Percentiles rank a stretch among this genome's conserved stretches.
phyloP scores from a whole-genome alignment of 192 early-diverging fungal species.

The Mortierella antarctica region DNA sequence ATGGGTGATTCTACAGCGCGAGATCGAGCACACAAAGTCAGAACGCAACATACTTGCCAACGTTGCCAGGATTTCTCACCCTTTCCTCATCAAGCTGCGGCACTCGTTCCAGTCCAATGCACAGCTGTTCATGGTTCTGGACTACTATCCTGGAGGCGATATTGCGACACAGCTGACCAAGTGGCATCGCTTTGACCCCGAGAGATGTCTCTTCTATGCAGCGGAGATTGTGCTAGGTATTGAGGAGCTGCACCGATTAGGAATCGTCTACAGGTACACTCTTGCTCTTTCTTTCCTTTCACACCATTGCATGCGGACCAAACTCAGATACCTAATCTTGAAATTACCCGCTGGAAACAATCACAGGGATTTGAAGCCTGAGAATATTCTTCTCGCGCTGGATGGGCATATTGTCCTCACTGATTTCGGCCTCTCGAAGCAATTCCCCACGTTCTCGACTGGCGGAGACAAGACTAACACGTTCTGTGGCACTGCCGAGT shows the following conservation, averaged over 20 bases:
- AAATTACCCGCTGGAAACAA: background rate
- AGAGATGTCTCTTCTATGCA: conserved; percentile 83
- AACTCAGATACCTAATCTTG: background rate
- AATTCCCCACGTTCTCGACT: conserved; percentile 53
- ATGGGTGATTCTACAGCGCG: conserved; percentile 79
- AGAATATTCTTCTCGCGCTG: conserved; percentile 76
- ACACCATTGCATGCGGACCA: background rate
- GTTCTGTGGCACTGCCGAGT: conserved; percentile 86
- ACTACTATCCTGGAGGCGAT: conserved; percentile 92
- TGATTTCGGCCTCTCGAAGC: conserved; percentile 96
- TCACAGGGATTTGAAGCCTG: conserved; percentile 80
- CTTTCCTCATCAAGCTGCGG: conserved; percentile 90
- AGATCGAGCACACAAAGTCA: conserved; percentile 82
- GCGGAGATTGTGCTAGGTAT: conserved; percentile 90
- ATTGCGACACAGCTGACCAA: conserved; percentile 86
- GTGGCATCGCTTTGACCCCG: conserved; percentile 69
- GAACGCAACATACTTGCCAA: conserved; percentile 85
- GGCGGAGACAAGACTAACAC: conserved; percentile 62
- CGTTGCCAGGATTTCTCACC: conserved; percentile 81
- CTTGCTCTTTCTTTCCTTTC: background rate
- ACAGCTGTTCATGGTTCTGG: conserved; percentile 90
- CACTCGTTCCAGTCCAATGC: conserved; percentile 90
- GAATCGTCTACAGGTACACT: conserved; percentile 82
- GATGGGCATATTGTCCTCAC: conserved; percentile 92
- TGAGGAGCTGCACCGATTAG: conserved; percentile 86